Percentiles rank a stretch among this genome's conserved stretches.
These are phyloP conservation scores for Apium graveolens DNA, from an alignment of 129 eudicot genomes.

Conservation along the genomic window DNA sequence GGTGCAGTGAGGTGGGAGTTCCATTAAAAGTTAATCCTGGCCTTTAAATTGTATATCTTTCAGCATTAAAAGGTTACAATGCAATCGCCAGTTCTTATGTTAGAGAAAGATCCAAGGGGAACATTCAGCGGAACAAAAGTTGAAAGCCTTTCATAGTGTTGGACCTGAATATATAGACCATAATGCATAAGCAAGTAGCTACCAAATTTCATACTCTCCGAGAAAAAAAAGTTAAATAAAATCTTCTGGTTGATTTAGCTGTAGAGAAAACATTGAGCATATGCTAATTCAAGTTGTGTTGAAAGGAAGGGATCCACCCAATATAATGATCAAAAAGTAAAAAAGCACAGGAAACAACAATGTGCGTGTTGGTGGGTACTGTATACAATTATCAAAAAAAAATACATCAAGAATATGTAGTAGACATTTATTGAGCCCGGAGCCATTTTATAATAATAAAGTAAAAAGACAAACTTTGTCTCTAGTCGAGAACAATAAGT, in stretches of 20 bases:
- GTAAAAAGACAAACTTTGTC: neutral
- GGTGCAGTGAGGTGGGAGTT: neutral
- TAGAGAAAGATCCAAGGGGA: too few relatives aligned
- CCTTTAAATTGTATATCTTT: constrained; percentile 70
- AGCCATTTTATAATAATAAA: neutral
- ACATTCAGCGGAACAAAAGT: constrained; percentile 58
- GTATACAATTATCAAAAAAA: neutral
- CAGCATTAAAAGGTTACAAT: constrained; percentile 81
- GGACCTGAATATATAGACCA: constrained; percentile 31
- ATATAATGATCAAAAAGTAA: neutral
- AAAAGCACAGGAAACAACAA: too few relatives aligned
- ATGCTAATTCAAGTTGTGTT: neutral
- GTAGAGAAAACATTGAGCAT: neutral
- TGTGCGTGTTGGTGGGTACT: too few relatives aligned
- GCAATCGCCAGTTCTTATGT: too few relatives aligned
- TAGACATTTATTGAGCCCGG: too few relatives aligned
- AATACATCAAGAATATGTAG: neutral
- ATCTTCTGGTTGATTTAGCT: neutral
- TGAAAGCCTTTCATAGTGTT: constrained; percentile 76
- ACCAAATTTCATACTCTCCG: neutral
- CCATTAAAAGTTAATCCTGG: constrained; percentile 6
- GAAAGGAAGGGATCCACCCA: too few relatives aligned
- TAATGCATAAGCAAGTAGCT: neutral
- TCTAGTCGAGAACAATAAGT: neutral
- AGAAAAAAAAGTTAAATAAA: too few relatives aligned